Base-by-base conservation (phyloP, 768 basidiomycete genomes). In the Termitomyces sp. region DNA sequence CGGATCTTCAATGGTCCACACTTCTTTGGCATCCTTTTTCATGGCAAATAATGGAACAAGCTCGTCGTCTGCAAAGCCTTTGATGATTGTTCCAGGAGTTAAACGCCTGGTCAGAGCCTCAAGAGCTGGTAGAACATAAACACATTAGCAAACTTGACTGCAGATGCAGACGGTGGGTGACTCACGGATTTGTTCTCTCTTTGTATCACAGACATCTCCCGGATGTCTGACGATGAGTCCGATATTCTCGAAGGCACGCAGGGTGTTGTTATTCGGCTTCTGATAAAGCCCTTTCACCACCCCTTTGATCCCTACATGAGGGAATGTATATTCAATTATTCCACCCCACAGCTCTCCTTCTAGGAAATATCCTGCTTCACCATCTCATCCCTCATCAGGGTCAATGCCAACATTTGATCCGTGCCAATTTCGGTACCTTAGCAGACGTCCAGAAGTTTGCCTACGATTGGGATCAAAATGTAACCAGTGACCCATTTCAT, bases 401-500 rank as follows among this genome's bases (percentile, higher is more conserved):
- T 8, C 2, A 3, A 55, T 55, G 6, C 6, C 51, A 20, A 38
- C 7, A 4, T 38, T 53, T 22, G 3, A 3, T 20, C 54, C 54
- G 16, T 12, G 16, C 40, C 54, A 55, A 55, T 42, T 18, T 4
- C 4, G 24, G 32, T 32, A 55, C 44, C 32, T 28, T 3, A 40
- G 3, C 7, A 12, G 4, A 9, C 4, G 0, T 9, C 24, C 32
- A 18, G 24, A 55, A 28, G 8, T 15, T 6, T 0, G 9, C 16
- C 40, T 16, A 18, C 1, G 4, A 2, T 7, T 7, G 0, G 54
- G 54, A 7, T 55, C 40, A 44, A 6, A 55, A n/a, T 44, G 40
- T n/a, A 55, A 15, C 54, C 39, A 55, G 18, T 55, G 54, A 13
- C 2, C 40, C 40, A 55, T 55, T 42, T 42, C 40, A 44, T 55